Base-by-base conservation (phyloP, 148 eudicot genomes). In the Heliamphora exappendiculata region DNA sequence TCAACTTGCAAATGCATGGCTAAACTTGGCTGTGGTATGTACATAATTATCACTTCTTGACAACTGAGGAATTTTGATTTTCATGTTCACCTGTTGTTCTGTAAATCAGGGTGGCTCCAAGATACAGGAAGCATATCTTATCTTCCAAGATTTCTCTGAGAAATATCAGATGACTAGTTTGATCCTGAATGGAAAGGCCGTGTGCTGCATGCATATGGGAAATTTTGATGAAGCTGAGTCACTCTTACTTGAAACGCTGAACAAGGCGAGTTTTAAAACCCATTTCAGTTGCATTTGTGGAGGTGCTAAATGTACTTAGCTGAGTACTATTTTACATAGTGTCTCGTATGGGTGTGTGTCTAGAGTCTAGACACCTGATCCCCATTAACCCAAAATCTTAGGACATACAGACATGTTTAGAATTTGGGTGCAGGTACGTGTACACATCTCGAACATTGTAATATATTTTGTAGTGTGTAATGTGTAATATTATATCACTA, bases 181-280 rank as follows among this genome's bases (percentile, higher is more conserved):
- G 79, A 85, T 94, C 76, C 85, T 94, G 59, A 94, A 94, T 76
- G 97, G 98, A 78, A 94, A 90, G 84, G 98, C 98, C 78, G 96
- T 94, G 72, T 92, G 98, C 81, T 92, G 98, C 86, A 90, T 94
- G 93, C 98, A 92, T 79, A 94, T 92, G 96, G 98, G 96, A 24
- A 91, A 92, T 74, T 92, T 90, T 73, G 97, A 90, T 66, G 97
- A 94, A 82, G 98, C 98, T 67, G 98, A 94, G 76, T 82, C 92
- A 24, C 83, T 90, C 41, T 86, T 94, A 76, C 96, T 94, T 53
- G 98, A 94, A 74, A 97, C 98, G 60, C 77, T 94, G 63, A 94
- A 92, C 92, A 94, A 90, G 96, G 98, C 81, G 79, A 76, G 22
- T 64, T 47, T 74, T 57, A 20, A 17, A 13, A 22, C 2, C 44